These are phyloP conservation scores for Fusarium haematococcum DNA, from an alignment of 2,329 filamentous ascomycete species.

Conservation along the genomic window DNA sequence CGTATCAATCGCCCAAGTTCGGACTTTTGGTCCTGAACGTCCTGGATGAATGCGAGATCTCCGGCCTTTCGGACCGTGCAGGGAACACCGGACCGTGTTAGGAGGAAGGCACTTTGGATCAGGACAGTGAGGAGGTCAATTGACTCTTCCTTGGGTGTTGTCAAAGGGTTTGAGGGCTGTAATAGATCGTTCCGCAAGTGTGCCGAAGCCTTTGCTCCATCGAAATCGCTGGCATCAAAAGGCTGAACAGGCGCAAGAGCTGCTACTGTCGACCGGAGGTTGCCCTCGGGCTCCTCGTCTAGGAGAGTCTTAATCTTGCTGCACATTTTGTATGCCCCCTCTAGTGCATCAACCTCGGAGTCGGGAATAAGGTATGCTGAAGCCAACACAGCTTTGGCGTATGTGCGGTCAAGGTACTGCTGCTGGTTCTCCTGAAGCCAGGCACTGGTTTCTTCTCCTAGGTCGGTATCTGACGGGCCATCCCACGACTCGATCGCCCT, in stretches of 20 bases:
- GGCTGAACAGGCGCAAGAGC: slow-evolving; percentile 56
- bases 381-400: slow-evolving; percentile 75
- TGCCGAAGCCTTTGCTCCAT: slow-evolving; percentile 43
- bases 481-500: slow-evolving; percentile 78
- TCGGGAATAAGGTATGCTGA: slow-evolving; percentile 75
- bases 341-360: slow-evolving; percentile 67
- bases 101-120: slow-evolving; percentile 69
- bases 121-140: slow-evolving; percentile 72
- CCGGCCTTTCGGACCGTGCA: slow-evolving; percentile 66
- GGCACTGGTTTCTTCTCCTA: slow-evolving; percentile 68
- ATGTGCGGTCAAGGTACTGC: slow-evolving; percentile 70
- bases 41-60: slow-evolving; percentile 73
- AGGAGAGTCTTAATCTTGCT: slow-evolving; percentile 67
- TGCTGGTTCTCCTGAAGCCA: slow-evolving; percentile 72
- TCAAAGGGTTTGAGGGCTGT: slow-evolving; percentile 71
- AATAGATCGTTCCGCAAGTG: slow-evolving; percentile 62
- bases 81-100: slow-evolving; percentile 62
- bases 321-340: slow-evolving; percentile 70
- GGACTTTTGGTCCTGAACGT: slow-evolving; percentile 72
- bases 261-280: slow-evolving; percentile 61
- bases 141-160: slow-evolving; percentile 66
- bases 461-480: slow-evolving; percentile 76
- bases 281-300: slow-evolving; percentile 68
- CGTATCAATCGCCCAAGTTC: slow-evolving; percentile 71
- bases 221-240: slow-evolving; percentile 36